A percentile compares a stretch with the other conserved stretches of the same genome.
These are phyloP conservation scores for Salix dunnii DNA, from an alignment of 345 rosid genomes.

Conservation along the genomic window DNA sequence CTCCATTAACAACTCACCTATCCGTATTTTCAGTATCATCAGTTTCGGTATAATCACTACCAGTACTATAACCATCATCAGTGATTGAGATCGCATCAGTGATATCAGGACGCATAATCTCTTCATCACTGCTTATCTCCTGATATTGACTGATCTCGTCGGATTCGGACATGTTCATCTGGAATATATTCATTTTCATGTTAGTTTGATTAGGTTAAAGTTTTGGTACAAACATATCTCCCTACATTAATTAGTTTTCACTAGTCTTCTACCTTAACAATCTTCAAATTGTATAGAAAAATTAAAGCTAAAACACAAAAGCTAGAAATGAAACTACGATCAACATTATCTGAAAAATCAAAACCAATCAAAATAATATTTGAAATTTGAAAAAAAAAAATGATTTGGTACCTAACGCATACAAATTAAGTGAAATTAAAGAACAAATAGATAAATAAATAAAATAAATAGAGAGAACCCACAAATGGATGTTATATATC, in stretches of 20 bases:
- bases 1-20: too few species aligned
- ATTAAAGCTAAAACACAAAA: neutral
- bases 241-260: too few species aligned
- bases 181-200: neutral
- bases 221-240: neutral
- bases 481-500: too few species aligned
- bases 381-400: neutral
- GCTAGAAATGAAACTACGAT: neutral
- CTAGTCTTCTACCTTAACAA: neutral
- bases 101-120: neutral
- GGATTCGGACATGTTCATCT: slow-evolving; percentile 12
- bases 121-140: slow-evolving; percentile 1
- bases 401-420: too few species aligned
- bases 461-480: too few species aligned
- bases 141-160: neutral
- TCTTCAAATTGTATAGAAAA: neutral
- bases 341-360: neutral
- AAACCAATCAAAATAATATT: neutral
- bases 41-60: too few species aligned
- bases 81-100: neutral
- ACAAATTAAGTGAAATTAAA: too few species aligned
- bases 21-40: too few species aligned
- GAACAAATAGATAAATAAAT: too few species aligned
- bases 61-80: neutral
- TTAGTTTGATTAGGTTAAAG: neutral